Evolutionary conservation across 1,284 basidiomycete species (phyloP).

Genomic region (Phellopilus nigrolimitatus): DNA sequence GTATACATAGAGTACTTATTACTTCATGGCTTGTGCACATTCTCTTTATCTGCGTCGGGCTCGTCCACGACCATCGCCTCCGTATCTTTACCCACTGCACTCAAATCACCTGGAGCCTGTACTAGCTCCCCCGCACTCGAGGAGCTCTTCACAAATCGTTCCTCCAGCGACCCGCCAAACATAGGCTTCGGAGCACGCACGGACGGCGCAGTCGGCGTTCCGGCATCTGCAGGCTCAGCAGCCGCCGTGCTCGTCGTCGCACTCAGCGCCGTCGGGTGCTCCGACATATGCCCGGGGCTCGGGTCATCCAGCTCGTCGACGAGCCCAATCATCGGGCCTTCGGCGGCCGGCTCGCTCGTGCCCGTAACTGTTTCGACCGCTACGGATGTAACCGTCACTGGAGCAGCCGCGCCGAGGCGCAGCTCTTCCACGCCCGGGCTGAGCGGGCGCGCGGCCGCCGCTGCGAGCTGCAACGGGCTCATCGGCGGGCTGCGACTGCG

Average conservation of each 20-base stretch:
- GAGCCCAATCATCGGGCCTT: conserved; percentile 44
- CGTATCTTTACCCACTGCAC: too few relatives aligned
- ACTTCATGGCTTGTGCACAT: conserved; percentile 25
- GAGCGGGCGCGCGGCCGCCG: conserved; percentile 30
- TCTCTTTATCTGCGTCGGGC: conserved; percentile 53
- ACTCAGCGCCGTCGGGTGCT: conserved; percentile 65
- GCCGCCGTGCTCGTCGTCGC: conserved; percentile 45
- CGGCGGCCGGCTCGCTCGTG: background rate
- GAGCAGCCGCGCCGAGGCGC: conserved; percentile 23
- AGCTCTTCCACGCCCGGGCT: conserved; percentile 27
- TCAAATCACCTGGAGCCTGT: conserved; percentile 20
- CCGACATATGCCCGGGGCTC: conserved; percentile 73
- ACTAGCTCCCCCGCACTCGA: conserved; percentile 10
- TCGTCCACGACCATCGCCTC: conserved; percentile 46
- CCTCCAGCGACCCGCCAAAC: conserved; percentile 48
- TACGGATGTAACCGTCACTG: conserved; percentile 30
- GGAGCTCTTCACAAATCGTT: conserved; percentile 56
- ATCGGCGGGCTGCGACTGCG: conserved; percentile 58
- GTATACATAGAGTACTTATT: too few relatives aligned
- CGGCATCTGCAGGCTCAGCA: conserved; percentile 23
- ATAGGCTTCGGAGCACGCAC: conserved; percentile 36
- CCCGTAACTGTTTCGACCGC: conserved; percentile 23
- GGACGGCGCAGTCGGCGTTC: too few relatives aligned
- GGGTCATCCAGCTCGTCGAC: conserved; percentile 83
- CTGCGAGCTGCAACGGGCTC: conserved; percentile 56